Percentiles rank a stretch among this genome's conserved stretches.
Conservation (phyloP, 1,284 basidiomycete genomes). For the Rhodotorula sp. region DNA sequence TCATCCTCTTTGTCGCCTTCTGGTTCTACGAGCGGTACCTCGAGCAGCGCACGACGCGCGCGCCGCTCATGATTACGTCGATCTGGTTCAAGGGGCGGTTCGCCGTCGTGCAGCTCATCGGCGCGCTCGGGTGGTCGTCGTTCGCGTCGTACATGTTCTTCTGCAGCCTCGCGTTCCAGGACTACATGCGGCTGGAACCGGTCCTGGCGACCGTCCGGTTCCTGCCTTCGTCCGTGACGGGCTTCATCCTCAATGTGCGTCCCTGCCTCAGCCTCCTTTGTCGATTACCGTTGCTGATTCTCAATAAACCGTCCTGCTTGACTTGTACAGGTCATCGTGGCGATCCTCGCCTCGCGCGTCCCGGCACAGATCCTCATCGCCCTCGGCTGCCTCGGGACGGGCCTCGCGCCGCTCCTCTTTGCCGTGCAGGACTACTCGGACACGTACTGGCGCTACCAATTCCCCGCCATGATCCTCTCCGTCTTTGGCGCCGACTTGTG, state of each 20-base stretch:
- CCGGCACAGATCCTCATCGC: conserved; percentile 46
- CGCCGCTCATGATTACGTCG: conserved; percentile 69
- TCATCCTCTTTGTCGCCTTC: conserved; percentile 64
- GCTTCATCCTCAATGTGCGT: conserved; percentile 47
- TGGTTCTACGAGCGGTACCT: conserved; percentile 69
- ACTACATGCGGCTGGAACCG: conserved; percentile 54
- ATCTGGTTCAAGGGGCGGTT: conserved; percentile 71
- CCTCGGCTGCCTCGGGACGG: conserved; percentile 57
- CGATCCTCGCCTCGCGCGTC: conserved; percentile 42
- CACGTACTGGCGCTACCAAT: conserved; percentile 76
- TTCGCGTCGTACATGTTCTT: conserved; percentile 27
- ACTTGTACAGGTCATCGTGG: conserved; percentile 17
- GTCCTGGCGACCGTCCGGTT: conserved; percentile 73
- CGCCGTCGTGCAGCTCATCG: conserved; percentile 65
- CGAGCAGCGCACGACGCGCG: conserved; percentile 50
- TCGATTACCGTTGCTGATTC: neutral
- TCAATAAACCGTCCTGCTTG: no score
- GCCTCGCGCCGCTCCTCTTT: conserved; percentile 67
- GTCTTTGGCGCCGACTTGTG: conserved; percentile 31
- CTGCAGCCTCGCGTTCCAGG: conserved; percentile 10
- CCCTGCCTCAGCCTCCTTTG: neutral
- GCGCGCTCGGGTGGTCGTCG: conserved; percentile 67
- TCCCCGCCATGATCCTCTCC: conserved; percentile 62
- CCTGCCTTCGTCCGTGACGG: conserved; percentile 64
- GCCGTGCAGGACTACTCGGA: conserved; percentile 65